Evolutionary conservation across 768 basidiomycete species (phyloP).

Genomic region (Chalciporus pseudorubinellus): DNA sequence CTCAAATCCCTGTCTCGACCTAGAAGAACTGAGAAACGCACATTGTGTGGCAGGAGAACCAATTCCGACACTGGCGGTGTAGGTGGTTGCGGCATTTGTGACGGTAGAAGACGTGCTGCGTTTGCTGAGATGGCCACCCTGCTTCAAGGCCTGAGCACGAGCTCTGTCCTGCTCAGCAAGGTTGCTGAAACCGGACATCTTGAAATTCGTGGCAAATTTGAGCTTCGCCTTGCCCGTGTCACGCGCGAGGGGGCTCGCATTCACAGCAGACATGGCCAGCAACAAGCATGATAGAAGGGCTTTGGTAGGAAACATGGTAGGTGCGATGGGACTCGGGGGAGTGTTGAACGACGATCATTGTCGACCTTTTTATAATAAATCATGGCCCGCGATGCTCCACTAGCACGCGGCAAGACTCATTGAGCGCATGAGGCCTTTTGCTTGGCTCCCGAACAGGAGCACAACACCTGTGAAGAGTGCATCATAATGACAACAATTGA

Average conservation of each 20-base stretch:
- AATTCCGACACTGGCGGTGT: constrained; percentile 26
- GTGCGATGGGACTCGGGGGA: background rate
- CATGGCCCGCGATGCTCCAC: background rate
- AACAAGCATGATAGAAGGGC: constrained; percentile 13
- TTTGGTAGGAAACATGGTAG: constrained; percentile 8
- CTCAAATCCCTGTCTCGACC: background rate
- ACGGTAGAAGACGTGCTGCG: constrained; percentile 2
- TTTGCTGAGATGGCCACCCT: constrained; percentile 29
- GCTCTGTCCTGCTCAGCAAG: constrained; percentile 3
- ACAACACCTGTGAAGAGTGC: too few relatives aligned
- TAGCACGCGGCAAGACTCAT: too few relatives aligned
- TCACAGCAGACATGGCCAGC: background rate
- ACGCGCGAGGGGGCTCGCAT: constrained; percentile 8
- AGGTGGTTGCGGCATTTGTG: constrained; percentile 21
- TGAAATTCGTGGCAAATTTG: constrained; percentile 9
- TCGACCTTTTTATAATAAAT: background rate
- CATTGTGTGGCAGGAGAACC: constrained; percentile 20
- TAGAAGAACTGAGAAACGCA: background rate
- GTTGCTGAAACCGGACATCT: constrained; percentile 7
- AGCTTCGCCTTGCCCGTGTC: constrained; percentile 12
- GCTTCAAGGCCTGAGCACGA: constrained; percentile 12
- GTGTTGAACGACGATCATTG: background rate
- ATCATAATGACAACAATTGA: too few relatives aligned
- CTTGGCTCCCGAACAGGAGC: too few relatives aligned
- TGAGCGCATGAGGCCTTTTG: too few relatives aligned